Evolutionary conservation across 2,329 filamentous ascomycete species (phyloP).

Genomic region (Diaporthe eres): DNA sequence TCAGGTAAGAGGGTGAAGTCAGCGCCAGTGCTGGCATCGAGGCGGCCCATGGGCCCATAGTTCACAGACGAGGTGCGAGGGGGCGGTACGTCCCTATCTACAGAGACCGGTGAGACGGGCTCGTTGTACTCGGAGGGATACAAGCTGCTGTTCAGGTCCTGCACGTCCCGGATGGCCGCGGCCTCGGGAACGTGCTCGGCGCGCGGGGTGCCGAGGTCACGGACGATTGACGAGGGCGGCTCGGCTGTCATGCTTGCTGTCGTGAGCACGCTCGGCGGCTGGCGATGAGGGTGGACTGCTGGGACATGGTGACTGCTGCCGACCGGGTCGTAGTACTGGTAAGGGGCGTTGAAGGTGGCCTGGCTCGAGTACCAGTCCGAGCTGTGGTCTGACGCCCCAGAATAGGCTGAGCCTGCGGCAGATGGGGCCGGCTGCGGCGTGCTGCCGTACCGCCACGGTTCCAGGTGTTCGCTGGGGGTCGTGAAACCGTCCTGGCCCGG

Average conservation of each 20-base stretch:
- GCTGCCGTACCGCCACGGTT: slow-evolving; percentile 21
- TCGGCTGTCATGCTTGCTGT: slow-evolving; percentile 10
- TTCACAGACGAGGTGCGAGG: not conserved
- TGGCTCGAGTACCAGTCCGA: slow-evolving; percentile 13
- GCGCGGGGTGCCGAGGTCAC: not conserved
- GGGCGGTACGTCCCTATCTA: not conserved
- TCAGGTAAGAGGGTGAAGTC: slow-evolving; percentile 21
- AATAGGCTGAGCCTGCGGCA: not conserved
- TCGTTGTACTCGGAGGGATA: slow-evolving; percentile 27
- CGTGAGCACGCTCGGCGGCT: not conserved
- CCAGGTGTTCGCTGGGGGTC: slow-evolving; percentile 3
- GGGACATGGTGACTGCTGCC: not conserved
- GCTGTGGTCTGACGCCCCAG: slow-evolving; percentile 5
- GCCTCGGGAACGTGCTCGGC: not conserved
- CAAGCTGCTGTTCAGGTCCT: slow-evolving; percentile 18
- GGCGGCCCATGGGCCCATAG: slow-evolving; percentile 24
- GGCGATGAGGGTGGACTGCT: not conserved
- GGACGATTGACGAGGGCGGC: not conserved
- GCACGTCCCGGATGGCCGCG: slow-evolving; percentile 6
- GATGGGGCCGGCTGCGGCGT: slow-evolving; percentile 11
- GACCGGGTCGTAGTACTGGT: slow-evolving; percentile 30
- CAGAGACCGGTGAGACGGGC: not conserved
- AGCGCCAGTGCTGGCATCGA: slow-evolving; percentile 24
- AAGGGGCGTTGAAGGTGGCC: not conserved
- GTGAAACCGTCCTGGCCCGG: not conserved